Conservation (phyloP, 2,329 filamentous ascomycete genomes). For the Neofusicoccum umdonicola region DNA sequence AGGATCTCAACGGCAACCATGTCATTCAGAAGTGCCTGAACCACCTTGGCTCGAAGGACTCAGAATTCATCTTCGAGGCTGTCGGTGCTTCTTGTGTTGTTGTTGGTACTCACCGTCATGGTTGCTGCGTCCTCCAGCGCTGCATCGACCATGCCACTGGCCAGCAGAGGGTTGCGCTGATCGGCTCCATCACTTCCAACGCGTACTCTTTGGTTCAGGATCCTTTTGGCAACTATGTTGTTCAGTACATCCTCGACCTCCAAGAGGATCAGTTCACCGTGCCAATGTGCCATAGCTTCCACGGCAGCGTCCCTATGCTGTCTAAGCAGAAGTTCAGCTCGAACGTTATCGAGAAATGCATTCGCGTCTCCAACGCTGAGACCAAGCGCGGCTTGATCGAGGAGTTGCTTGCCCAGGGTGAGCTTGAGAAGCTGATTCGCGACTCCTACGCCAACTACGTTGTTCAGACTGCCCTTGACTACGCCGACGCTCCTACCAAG, state of each 20-base stretch:
- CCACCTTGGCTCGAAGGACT: constrained; percentile 78
- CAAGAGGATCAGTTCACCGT: constrained; percentile 85
- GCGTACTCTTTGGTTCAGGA: constrained; percentile 91
- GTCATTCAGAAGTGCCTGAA: constrained; percentile 99
- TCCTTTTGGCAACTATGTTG: constrained; percentile 97
- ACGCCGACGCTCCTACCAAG: constrained; percentile 16
- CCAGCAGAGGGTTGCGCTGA: constrained; percentile 81
- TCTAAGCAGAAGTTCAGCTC: constrained; percentile 99
- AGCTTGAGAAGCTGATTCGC: constrained; percentile 84
- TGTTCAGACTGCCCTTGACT: constrained; percentile 88
- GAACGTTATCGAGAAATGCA: constrained; percentile 91
- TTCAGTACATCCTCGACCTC: constrained; percentile 96
- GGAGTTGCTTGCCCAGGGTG: constrained; percentile 70
- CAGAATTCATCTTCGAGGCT: constrained; percentile 95
- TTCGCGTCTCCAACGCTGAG: constrained; percentile 74
- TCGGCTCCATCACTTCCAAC: constrained; percentile 81
- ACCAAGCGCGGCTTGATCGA: constrained; percentile 80
- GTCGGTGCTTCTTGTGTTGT: constrained; percentile 83
- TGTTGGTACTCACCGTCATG: constrained; percentile 94
- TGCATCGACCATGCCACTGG: constrained; percentile 97
- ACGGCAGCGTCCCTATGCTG: constrained; percentile 65
- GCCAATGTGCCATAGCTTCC: constrained; percentile 79
- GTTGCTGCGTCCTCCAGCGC: constrained; percentile 95
- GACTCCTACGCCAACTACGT: constrained; percentile 98
- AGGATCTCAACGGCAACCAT: constrained; percentile 97